Percentiles rank a stretch among this genome's conserved stretches.
These are phyloP conservation scores for Nicotiana sylvestris DNA, from an alignment of 257 asterid species.

Conservation along the genomic window DNA sequence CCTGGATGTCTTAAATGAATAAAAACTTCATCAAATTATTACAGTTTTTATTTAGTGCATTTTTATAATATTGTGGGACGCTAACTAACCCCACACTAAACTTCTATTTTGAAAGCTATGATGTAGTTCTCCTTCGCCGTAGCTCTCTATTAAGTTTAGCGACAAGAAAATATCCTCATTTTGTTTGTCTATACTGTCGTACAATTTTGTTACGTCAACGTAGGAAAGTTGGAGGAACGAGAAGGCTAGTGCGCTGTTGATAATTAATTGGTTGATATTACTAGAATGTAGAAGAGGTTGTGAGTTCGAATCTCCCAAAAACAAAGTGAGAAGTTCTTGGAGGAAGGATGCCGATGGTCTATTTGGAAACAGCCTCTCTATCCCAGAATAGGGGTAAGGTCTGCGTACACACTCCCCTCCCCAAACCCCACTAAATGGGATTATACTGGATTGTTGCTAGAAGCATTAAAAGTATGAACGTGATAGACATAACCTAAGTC, in stretches of 20 bases:
- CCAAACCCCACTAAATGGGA: no score
- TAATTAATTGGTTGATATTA: not conserved
- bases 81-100: not conserved
- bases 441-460: no score
- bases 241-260: not conserved
- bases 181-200: not conserved
- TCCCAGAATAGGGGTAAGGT: no score
- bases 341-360: no score
- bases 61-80: not conserved
- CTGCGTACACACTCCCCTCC: no score
- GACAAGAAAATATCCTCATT: not conserved
- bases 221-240: not conserved
- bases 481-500: no score
- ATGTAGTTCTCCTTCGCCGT: not conserved
- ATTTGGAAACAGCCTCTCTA: no score
- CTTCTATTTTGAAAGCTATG: not conserved
- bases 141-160: not conserved
- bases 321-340: no score
- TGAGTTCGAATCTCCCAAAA: no score
- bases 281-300: not conserved
- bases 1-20: not conserved
- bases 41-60: not conserved
- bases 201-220: not conserved
- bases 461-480: no score
- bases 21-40: not conserved